phyloP scores from a whole-genome alignment of 345 rosid species.

The Brassica rapa region DNA sequence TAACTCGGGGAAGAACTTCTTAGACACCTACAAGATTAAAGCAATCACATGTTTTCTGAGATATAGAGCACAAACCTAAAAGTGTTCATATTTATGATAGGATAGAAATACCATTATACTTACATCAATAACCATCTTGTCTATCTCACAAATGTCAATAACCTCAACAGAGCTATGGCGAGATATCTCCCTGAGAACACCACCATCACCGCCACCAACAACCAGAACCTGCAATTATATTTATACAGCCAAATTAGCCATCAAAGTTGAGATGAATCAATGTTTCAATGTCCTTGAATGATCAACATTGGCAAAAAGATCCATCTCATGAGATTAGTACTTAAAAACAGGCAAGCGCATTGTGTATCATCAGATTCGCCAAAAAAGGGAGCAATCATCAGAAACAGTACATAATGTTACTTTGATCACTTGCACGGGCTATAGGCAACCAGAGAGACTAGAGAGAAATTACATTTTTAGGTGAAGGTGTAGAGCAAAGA shows the following conservation, averaged over 20 bases:
- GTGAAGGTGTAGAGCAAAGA: constrained; percentile 81
- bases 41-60: constrained; percentile 1
- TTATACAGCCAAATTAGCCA: neutral
- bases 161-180: constrained; percentile 86
- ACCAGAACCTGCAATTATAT: constrained; percentile 68
- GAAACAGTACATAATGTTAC: neutral
- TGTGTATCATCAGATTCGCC: too few species aligned
- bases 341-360: constrained; percentile 6
- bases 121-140: constrained; percentile 95
- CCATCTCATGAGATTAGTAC: constrained; percentile 10
- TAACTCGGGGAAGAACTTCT: constrained; percentile 79
- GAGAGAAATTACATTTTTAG: constrained; percentile 61
- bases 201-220: constrained; percentile 99
- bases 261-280: too few species aligned
- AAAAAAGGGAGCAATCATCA: too few species aligned
- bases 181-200: constrained; percentile 88
- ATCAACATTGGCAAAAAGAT: neutral
- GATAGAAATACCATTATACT: constrained; percentile 32
- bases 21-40: constrained; percentile 59
- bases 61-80: neutral
- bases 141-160: constrained; percentile 96
- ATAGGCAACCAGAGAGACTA: neutral
- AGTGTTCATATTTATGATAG: neutral
- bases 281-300: too few species aligned
- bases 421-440: neutral